Conservation (phyloP, 768 basidiomycete genomes). For the Suillus subluteus region DNA sequence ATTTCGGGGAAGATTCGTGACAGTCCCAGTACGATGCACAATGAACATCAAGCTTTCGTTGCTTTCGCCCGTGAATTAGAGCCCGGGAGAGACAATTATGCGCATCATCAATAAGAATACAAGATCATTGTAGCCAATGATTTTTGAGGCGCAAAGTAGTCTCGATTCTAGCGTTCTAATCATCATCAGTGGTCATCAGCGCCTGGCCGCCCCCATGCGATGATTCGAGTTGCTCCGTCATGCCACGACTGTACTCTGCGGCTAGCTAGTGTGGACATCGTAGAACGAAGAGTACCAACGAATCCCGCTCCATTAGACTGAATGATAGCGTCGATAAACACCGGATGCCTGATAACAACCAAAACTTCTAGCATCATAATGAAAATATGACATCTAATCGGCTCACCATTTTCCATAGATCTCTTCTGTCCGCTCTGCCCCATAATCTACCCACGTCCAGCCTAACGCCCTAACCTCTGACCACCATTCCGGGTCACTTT, state of each 20-base stretch:
- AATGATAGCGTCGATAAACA: conserved; percentile 73
- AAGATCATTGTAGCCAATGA: not conserved
- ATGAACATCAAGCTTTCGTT: too few species aligned
- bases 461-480: conserved; percentile 48
- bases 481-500: conserved; percentile 59
- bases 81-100: conserved; percentile 47
- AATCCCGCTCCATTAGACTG: conserved; percentile 70
- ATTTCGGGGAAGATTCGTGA: not conserved
- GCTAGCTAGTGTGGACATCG: conserved; percentile 68
- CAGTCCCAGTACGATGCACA: conserved; percentile 47
- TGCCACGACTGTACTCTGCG: conserved; percentile 70
- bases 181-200: conserved; percentile 55
- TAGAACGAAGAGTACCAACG: conserved; percentile 72
- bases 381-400: not conserved
- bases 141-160: not conserved
- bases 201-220: conserved; percentile 60
- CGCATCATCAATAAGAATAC: not conserved
- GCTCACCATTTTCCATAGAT: conserved; percentile 53
- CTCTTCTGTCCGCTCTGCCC: conserved; percentile 42
- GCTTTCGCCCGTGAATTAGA: conserved; percentile 42
- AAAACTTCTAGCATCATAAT: conserved; percentile 1
- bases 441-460: conserved; percentile 57
- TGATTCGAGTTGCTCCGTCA: conserved; percentile 50
- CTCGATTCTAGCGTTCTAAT: not conserved
- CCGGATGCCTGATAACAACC: conserved; percentile 56